These are phyloP conservation scores for Lentinula lateritia DNA, from an alignment of 768 basidiomycete genomes.

Conservation along the genomic window DNA sequence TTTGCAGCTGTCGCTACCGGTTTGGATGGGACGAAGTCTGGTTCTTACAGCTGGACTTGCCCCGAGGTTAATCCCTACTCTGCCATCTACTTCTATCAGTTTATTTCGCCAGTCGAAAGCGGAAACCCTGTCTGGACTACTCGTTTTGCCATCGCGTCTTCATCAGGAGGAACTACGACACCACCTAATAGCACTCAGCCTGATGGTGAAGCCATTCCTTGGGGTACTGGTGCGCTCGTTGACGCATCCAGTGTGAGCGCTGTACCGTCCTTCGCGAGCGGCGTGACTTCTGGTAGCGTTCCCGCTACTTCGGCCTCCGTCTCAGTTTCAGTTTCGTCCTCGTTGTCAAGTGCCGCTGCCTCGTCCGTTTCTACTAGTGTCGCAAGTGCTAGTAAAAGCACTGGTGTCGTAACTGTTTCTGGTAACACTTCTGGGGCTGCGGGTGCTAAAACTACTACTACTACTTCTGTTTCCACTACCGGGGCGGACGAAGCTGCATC, in stretches of 20 bases:
- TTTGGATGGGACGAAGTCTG: slow-evolving; percentile 55
- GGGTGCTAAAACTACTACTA: background rate
- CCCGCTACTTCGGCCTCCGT: slow-evolving; percentile 2
- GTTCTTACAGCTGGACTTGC: slow-evolving; percentile 55
- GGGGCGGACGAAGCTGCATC: background rate
- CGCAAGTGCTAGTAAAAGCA: background rate
- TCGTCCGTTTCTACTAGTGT: background rate
- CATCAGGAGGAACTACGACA: slow-evolving; percentile 36
- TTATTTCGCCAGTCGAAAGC: slow-evolving; percentile 38
- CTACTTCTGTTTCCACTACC: background rate
- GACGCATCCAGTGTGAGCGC: slow-evolving; percentile 34
- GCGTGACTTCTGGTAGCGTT: background rate
- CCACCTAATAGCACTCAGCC: slow-evolving; percentile 52
- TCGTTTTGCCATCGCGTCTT: slow-evolving; percentile 67
- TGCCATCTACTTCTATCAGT: slow-evolving; percentile 79
- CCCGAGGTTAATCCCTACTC: slow-evolving; percentile 66
- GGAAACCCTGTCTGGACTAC: slow-evolving; percentile 57
- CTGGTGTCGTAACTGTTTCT: background rate
- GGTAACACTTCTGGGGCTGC: slow-evolving; percentile 3
- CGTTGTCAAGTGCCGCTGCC: background rate
- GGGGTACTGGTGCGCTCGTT: slow-evolving; percentile 60
- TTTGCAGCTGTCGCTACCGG: slow-evolving; percentile 53
- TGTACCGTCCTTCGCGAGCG: slow-evolving; percentile 24
- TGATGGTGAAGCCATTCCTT: slow-evolving; percentile 45
- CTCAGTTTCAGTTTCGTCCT: background rate